Evolutionary conservation across 495 filamentous ascomycete genomes (phyloP), one percentile per base, ranked within the genome.

Genomic region (Niebla homalea): DNA sequence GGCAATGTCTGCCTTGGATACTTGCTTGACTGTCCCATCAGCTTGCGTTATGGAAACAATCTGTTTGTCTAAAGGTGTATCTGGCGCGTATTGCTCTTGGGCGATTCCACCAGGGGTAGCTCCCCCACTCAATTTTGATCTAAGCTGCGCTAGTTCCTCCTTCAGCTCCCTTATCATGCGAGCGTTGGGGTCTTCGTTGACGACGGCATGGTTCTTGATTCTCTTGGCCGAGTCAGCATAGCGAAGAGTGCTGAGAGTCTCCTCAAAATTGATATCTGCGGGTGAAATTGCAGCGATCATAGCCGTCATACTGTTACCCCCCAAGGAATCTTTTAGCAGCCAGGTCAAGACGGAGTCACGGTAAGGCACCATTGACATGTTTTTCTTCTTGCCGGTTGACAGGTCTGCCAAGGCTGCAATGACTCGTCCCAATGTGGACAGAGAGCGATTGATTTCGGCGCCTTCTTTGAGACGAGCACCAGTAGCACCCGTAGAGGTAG

Each of bases 251-350:
- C 89, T 87, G 6, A 99, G 72, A 12, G 92, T 97, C 64, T 99
- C 92, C 57, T 99, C 92, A 60, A 90, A 99, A 67, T 99, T 99
- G 72, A 99, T 97, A 68, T 99, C 92, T 48, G 92, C 92, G 4
- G 92, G 92, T 48, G 89, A 95, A 60, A 98, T 97, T 36, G 92
- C 92, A 42, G 92, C 92, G 69, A 98, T 98, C 92, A 98, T 98
- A 42, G 92, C 93, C 18, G 92, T 98, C 84, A 98, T 90, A 60
- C 92, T 97, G 68, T 99, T 99, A 50, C 93, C 93, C 61, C 93
- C 93, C 10, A 99, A 71, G 2, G 92, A 97, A 64, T 99, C 93
- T 58, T 99, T 97, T 53, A 99, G 68, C 23, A 99, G 69, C 93
- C 93, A 99, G 14, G 93, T 99, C 52, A 99, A 68, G 41, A 97